Evolutionary conservation across 352 stramenopile genomes (phyloP).

Genomic region (Globisporangium paroecandrum): DNA sequence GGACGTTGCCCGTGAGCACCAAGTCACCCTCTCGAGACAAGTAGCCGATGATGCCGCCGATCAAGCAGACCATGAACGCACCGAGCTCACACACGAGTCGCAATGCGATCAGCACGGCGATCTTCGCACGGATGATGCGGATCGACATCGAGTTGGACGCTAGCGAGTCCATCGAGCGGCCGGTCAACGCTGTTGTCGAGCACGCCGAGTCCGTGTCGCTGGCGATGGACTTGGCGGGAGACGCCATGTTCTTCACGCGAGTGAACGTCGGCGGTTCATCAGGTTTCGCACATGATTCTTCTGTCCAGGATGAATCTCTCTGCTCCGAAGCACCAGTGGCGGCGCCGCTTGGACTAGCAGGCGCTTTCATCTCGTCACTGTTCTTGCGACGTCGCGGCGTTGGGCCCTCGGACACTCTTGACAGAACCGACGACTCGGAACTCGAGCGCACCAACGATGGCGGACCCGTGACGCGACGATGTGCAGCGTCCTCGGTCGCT

Average conservation of each 20-base stretch:
- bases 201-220: constrained; percentile 43
- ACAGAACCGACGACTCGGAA: constrained; percentile 21
- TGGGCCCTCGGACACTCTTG: constrained; percentile 5
- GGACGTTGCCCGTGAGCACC: constrained; percentile 62
- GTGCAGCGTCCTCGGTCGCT: constrained; percentile 12
- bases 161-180: constrained; percentile 23
- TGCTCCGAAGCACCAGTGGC: background rate
- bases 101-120: constrained; percentile 37
- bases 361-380: constrained; percentile 13
- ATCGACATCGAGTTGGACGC: constrained; percentile 33
- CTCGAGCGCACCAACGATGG: constrained; percentile 18
- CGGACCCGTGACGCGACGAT: constrained; percentile 1
- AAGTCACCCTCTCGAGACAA: constrained; percentile 43
- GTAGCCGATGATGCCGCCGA: constrained; percentile 58
- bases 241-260: constrained; percentile 38
- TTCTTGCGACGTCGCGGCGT: constrained; percentile 13
- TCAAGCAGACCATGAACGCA: constrained; percentile 67
- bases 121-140: constrained; percentile 44
- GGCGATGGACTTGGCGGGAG: constrained; percentile 40
- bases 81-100: constrained; percentile 53
- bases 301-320: background rate
- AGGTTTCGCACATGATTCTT: background rate
- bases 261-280: constrained; percentile 5
- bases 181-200: constrained; percentile 47
- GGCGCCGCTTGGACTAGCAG: background rate